These are phyloP conservation scores for Lachancea fermentati DNA, from an alignment of 805 yeast genomes.

Conservation along the genomic window DNA sequence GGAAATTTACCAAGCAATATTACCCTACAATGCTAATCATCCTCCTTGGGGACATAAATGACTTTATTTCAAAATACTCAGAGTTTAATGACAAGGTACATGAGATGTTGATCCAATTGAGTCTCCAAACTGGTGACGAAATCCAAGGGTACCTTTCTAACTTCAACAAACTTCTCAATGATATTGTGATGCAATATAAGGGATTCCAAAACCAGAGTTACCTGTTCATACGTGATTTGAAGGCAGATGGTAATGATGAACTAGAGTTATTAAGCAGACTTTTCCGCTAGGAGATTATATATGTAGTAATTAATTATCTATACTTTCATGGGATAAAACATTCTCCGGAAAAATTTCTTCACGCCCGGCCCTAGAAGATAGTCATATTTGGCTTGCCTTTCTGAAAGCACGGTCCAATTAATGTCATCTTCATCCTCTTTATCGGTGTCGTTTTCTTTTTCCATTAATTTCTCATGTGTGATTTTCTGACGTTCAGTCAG, in stretches of 20 bases:
- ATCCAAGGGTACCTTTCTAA: slow-evolving; percentile 23
- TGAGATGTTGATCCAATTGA: slow-evolving; percentile 32
- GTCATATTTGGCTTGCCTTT: slow-evolving; percentile 16
- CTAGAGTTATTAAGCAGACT: slow-evolving; percentile 43
- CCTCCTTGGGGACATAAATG: slow-evolving; percentile 34
- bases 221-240: slow-evolving; percentile 46
- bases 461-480: slow-evolving; percentile 6
- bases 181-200: slow-evolving; percentile 38
- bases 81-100: slow-evolving; percentile 35
- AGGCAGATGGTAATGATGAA: slow-evolving; percentile 45
- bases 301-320: slow-evolving; percentile 6
- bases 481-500: slow-evolving; percentile 17
- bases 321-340: slow-evolving; percentile 24
- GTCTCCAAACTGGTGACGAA: slow-evolving; percentile 21
- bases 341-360: slow-evolving; percentile 21
- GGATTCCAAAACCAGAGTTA: slow-evolving; percentile 40
- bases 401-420: slow-evolving; percentile 7
- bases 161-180: slow-evolving; percentile 36
- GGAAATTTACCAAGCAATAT: slow-evolving; percentile 34
- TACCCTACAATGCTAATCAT: slow-evolving; percentile 40
- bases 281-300: slow-evolving; percentile 16
- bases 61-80: slow-evolving; percentile 35
- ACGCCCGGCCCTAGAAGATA: slow-evolving; percentile 15
- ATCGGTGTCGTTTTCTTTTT: slow-evolving; percentile 9
- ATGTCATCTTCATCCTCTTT: slow-evolving; percentile 4